Percentiles rank a stretch among this genome's conserved stretches.
Evolutionary conservation across 2,329 filamentous ascomycete genomes (phyloP).

Genomic region (Claviceps fusiformis): DNA sequence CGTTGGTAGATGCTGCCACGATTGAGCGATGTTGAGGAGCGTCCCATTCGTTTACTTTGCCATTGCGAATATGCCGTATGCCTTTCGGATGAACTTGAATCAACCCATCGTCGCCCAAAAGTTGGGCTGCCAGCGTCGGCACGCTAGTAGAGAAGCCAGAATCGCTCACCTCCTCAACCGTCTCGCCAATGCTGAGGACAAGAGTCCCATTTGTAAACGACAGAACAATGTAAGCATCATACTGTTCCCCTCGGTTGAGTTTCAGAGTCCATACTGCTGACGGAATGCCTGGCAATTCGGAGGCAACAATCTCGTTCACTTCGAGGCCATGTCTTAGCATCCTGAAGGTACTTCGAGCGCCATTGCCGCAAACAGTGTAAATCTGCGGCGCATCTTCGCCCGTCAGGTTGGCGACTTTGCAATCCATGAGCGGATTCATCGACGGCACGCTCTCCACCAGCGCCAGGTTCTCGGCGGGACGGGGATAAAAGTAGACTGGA

Average conservation of each 20-base stretch:
- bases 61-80: constrained; percentile 73
- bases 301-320: constrained; percentile 91
- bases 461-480: constrained; percentile 67
- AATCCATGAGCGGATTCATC: constrained; percentile 83
- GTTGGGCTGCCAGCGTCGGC: constrained; percentile 81
- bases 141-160: constrained; percentile 84
- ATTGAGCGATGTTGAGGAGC: constrained; percentile 90
- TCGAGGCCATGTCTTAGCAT: constrained; percentile 86
- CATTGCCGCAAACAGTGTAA: constrained; percentile 80
- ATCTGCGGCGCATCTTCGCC: constrained; percentile 94
- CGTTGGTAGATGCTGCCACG: constrained; percentile 85
- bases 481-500: constrained; percentile 74
- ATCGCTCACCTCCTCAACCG: constrained; percentile 88
- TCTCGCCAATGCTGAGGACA: constrained; percentile 90
- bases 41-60: constrained; percentile 82
- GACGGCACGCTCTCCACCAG: constrained; percentile 75
- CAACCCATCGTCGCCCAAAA: constrained; percentile 83
- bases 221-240: constrained; percentile 89
- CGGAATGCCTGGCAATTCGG: constrained; percentile 76
- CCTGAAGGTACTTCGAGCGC: constrained; percentile 78
- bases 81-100: constrained; percentile 95
- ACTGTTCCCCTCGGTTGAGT: constrained; percentile 65
- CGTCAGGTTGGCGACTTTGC: constrained; percentile 80
- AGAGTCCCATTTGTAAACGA: constrained; percentile 83
- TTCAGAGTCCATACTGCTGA: constrained; percentile 94